A percentile compares a stretch with the other conserved stretches of the same genome.
These are phyloP conservation scores for Singerocomus inundabilis DNA, from an alignment of 1,284 basidiomycete genomes.

Conservation along the genomic window DNA sequence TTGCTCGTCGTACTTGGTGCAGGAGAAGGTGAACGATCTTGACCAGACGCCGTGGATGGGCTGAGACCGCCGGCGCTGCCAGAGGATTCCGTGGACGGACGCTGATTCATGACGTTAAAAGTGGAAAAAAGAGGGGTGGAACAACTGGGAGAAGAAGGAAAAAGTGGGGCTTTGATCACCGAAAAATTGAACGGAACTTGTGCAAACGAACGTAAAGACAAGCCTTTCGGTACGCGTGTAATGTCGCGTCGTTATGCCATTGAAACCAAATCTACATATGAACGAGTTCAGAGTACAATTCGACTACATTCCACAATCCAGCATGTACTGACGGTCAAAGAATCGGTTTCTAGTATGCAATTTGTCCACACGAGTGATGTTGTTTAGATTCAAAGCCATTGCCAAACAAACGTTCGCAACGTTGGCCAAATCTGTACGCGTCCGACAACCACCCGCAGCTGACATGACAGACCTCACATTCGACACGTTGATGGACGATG, in stretches of 20 bases:
- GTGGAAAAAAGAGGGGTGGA: slow-evolving; percentile 12
- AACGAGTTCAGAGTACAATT: neutral
- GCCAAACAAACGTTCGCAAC: slow-evolving; percentile 33
- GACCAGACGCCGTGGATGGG: slow-evolving; percentile 14
- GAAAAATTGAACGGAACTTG: slow-evolving; percentile 16
- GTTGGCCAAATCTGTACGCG: slow-evolving; percentile 9
- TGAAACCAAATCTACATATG: neutral
- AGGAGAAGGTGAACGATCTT: slow-evolving; percentile 32
- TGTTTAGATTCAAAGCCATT: slow-evolving; percentile 34
- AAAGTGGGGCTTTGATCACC: slow-evolving; percentile 5
- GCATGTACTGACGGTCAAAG: no score
- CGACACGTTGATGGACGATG: slow-evolving; percentile 73
- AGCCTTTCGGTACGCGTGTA: slow-evolving; percentile 8
- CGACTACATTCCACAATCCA: no score
- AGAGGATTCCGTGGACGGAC: slow-evolving; percentile 29
- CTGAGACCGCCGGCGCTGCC: slow-evolving; percentile 19
- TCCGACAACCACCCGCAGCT: slow-evolving; percentile 3
- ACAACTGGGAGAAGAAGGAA: slow-evolving; percentile 3
- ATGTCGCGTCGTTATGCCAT: neutral
- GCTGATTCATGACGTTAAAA: slow-evolving; percentile 29
- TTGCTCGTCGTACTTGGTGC: slow-evolving; percentile 32
- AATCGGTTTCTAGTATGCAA: no score
- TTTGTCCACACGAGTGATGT: slow-evolving; percentile 8
- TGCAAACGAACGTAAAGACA: slow-evolving; percentile 29
- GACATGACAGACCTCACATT: slow-evolving; percentile 70